Evolutionary conservation across 257 asterid species (phyloP).

Genomic region (Orobanche coerulescens): DNA sequence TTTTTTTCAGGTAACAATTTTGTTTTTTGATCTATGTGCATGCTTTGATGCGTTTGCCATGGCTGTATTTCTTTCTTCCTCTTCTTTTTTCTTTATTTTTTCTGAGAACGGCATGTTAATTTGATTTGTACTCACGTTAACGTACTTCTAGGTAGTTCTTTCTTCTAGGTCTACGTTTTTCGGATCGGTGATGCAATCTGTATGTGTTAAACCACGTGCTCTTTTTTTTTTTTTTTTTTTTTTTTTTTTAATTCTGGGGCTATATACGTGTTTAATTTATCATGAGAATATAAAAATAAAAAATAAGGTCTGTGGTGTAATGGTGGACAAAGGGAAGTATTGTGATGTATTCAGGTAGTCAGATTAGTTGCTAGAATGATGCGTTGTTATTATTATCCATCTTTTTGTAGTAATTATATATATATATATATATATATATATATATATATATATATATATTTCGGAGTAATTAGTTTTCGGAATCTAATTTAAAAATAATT

Average conservation of each 20-base stretch:
- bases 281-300: too few relatives aligned
- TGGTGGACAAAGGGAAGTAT: too few relatives aligned
- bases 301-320: too few relatives aligned
- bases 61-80: not conserved
- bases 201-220: conserved; percentile 4
- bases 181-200: conserved; percentile 13
- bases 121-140: conserved; percentile 13
- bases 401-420: too few relatives aligned
- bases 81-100: not conserved
- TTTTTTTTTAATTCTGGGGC: not conserved
- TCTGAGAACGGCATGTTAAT: not conserved
- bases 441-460: too few relatives aligned
- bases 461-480: not conserved
- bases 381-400: not conserved
- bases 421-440: too few relatives aligned
- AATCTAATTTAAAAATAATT: not conserved
- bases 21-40: not conserved
- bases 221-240: too few relatives aligned
- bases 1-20: conserved; percentile 20
- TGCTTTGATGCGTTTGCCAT: conserved; percentile 15
- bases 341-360: not conserved
- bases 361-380: not conserved
- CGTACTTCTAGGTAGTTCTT: conserved; percentile 1
- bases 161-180: conserved; percentile 19
- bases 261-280: too few relatives aligned